These are phyloP conservation scores for Isoetes taiwanensis DNA, from an alignment of 75 land plant species.

Conservation along the genomic window DNA sequence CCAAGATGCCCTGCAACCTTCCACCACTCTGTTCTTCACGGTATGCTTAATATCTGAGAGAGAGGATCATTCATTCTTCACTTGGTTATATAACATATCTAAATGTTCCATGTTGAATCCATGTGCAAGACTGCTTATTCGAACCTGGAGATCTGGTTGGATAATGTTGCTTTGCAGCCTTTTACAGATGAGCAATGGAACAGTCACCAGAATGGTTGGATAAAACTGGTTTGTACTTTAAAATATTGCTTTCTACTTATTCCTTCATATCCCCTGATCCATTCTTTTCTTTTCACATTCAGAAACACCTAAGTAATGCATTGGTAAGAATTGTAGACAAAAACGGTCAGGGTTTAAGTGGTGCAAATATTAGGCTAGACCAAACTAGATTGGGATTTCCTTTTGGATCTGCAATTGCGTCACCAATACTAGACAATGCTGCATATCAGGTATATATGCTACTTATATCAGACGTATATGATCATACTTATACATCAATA, in stretches of 20 bases:
- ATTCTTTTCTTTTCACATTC: no score
- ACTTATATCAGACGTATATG: not conserved
- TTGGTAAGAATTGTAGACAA: no score
- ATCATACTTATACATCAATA: no score
- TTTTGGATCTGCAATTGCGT: constrained; percentile 66
- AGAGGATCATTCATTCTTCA: no score
- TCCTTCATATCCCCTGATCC: no score
- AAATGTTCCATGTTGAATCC: no score
- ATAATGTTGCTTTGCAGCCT: constrained; percentile 52
- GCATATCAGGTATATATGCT: constrained; percentile 42
- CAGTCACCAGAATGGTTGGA: constrained; percentile 35
- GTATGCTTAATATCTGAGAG: no score
- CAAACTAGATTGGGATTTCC: constrained; percentile 32
- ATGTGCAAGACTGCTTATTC: no score
- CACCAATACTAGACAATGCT: constrained; percentile 44
- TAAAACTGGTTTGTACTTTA: constrained; percentile 25
- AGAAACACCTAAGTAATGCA: not conserved
- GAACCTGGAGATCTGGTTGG: constrained; percentile 21
- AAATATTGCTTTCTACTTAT: no score
- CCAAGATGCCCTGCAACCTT: constrained; percentile 16
- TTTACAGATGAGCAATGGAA: constrained; percentile 57
- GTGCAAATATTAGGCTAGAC: constrained; percentile 26
- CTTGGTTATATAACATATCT: no score
- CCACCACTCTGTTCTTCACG: no score
- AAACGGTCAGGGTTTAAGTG: constrained; percentile 22